phyloP scores from a whole-genome alignment of 2,329 filamentous ascomycete genomes.

The Colletotrichum australisinense region DNA sequence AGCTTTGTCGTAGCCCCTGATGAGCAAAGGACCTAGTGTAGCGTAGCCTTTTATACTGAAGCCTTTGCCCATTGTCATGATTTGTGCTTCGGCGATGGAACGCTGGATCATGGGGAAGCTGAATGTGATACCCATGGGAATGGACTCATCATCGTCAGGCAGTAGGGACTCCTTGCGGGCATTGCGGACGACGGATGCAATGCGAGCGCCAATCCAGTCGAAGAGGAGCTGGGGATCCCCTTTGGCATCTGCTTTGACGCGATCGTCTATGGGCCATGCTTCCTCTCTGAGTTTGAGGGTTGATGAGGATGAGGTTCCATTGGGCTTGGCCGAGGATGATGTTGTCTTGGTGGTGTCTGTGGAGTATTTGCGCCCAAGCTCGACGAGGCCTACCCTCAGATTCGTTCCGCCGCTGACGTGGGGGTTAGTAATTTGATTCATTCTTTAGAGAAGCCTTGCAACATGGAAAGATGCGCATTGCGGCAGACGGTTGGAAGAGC shows the following conservation, averaged over 20 bases:
- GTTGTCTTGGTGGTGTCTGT: not conserved
- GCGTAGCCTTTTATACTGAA: slow-evolving; percentile 72
- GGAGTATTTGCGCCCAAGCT: slow-evolving; percentile 59
- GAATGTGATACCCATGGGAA: slow-evolving; percentile 77
- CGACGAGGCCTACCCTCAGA: slow-evolving; percentile 75
- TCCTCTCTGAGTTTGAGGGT: slow-evolving; percentile 73
- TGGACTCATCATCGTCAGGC: slow-evolving; percentile 51
- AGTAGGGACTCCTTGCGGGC: slow-evolving; percentile 59
- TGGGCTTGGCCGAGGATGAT: slow-evolving; percentile 1
- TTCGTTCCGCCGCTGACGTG: slow-evolving; percentile 72
- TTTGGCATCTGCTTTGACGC: slow-evolving; percentile 73
- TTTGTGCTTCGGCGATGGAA: slow-evolving; percentile 69
- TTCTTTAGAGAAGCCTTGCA: not conserved
- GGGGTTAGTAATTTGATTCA: slow-evolving; percentile 1
- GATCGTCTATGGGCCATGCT: slow-evolving; percentile 79
- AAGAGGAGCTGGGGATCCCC: slow-evolving; percentile 77
- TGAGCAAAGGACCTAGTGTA: slow-evolving; percentile 69
- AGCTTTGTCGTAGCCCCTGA: slow-evolving; percentile 68
- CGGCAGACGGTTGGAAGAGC: not conserved
- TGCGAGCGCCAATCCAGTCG: slow-evolving; percentile 83
- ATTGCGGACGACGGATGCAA: slow-evolving; percentile 77
- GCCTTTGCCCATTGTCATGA: slow-evolving; percentile 78
- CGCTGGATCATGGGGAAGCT: slow-evolving; percentile 77
- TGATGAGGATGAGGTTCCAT: slow-evolving; percentile 44
- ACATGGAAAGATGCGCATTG: not conserved